Percentiles rank a stretch among this genome's conserved stretches.
These are phyloP conservation scores for Venturiaceae sp. DNA, from an alignment of 2,329 filamentous ascomycete species.

Conservation along the genomic window DNA sequence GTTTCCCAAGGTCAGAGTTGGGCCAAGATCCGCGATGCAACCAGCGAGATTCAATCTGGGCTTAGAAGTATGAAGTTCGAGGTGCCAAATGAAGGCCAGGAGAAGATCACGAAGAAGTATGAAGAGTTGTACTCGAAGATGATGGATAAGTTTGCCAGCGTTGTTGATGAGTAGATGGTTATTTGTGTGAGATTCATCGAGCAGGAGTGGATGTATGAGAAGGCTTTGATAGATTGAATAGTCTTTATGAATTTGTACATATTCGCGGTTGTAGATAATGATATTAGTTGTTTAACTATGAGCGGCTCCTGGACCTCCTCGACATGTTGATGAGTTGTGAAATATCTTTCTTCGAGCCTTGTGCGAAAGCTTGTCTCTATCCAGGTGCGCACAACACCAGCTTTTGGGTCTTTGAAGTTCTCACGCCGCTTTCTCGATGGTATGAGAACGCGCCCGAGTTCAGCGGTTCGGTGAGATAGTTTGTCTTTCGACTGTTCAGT, in stretches of 20 bases:
- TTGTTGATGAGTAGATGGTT: slow-evolving; percentile 73
- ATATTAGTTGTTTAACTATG: not conserved
- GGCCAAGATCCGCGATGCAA: slow-evolving; percentile 87
- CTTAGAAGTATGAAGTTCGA: slow-evolving; percentile 96
- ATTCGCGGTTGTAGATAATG: not conserved
- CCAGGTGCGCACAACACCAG: too few relatives aligned
- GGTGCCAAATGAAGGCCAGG: slow-evolving; percentile 75
- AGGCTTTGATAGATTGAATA: not conserved
- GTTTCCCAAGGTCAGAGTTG: slow-evolving; percentile 84
- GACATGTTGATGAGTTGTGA: too few relatives aligned
- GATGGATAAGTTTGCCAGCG: slow-evolving; percentile 94
- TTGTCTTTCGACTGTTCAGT: too few relatives aligned
- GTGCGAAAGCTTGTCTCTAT: too few relatives aligned
- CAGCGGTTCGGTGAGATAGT: too few relatives aligned
- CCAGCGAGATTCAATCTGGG: slow-evolving; percentile 72
- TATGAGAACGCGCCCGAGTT: too few relatives aligned
- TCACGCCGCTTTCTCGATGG: too few relatives aligned
- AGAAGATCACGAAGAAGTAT: slow-evolving; percentile 81
- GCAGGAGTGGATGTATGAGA: not conserved
- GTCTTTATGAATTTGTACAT: not conserved
- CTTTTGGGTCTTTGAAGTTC: too few relatives aligned
- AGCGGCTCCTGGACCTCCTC: too few relatives aligned
- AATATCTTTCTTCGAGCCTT: too few relatives aligned
- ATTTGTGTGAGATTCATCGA: not conserved
- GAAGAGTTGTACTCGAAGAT: slow-evolving; percentile 84